phyloP scores from a whole-genome alignment of 139 green algal genomes.

The Mesotaenium endlicherianum region DNA sequence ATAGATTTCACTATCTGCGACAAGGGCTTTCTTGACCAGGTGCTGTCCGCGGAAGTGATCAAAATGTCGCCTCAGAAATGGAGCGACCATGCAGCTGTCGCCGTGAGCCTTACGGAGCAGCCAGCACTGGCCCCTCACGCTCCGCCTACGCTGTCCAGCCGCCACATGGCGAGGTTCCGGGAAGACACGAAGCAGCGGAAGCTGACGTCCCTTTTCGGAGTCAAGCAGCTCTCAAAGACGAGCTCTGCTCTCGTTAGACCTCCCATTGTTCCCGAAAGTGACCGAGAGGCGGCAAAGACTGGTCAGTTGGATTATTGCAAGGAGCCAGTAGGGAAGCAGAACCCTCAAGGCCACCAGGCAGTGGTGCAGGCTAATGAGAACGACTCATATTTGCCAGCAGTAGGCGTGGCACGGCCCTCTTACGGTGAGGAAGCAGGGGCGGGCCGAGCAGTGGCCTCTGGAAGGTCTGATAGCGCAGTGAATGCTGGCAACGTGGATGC shows the following conservation, averaged over 20 bases:
- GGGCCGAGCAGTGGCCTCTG: no score
- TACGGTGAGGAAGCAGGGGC: no score
- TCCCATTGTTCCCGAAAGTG: neutral
- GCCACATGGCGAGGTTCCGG: constrained; percentile 20
- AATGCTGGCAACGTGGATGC: no score
- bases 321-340: no score
- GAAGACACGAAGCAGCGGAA: constrained; percentile 33
- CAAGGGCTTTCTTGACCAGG: constrained; percentile 17
- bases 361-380: no score
- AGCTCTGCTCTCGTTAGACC: neutral
- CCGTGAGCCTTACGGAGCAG: constrained; percentile 5
- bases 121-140: constrained; percentile 1
- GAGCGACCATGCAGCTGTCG: constrained; percentile 38
- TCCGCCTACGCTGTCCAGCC: neutral
- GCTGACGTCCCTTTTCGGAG: constrained; percentile 24
- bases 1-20: constrained; percentile 41
- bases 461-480: no score
- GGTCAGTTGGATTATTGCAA: neutral
- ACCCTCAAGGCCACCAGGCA: no score
- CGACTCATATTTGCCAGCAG: no score
- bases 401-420: no score
- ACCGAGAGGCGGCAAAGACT: neutral
- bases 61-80: constrained; percentile 37
- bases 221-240: neutral
- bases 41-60: constrained; percentile 8